Conservation (phyloP, 257 asterid genomes). For the Primulina huaijiensis region DNA sequence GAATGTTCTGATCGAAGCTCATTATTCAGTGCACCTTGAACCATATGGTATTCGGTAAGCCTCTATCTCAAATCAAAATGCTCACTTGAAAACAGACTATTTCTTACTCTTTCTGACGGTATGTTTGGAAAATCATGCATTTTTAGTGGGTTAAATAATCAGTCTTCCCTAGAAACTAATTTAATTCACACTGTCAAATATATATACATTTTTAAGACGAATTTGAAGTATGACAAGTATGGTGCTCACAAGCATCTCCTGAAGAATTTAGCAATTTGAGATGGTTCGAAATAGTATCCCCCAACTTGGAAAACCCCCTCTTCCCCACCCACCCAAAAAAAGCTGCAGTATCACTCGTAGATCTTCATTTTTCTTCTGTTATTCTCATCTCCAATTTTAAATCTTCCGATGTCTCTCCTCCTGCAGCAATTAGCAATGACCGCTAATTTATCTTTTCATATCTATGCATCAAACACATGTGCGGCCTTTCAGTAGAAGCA, state of each 20-base stretch:
- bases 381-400: background rate
- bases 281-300: background rate
- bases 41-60: background rate
- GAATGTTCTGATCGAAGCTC: background rate
- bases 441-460: background rate
- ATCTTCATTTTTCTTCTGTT: background rate
- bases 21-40: background rate
- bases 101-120: background rate
- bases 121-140: background rate
- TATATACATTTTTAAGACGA: background rate
- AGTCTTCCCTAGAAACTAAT: background rate
- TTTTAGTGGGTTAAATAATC: background rate
- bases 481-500: background rate
- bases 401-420: background rate
- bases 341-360: background rate
- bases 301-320: background rate
- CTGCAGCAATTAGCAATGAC: conserved; percentile 3
- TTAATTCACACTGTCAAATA: background rate
- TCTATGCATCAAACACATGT: background rate
- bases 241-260: background rate
- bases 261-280: background rate
- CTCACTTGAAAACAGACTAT: background rate
- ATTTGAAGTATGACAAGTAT: background rate
- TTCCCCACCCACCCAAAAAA: background rate
- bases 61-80: background rate